Evolutionary conservation across 768 basidiomycete genomes (phyloP), one percentile per base, ranked within the genome.

Genomic region (Auriscalpium vulgare): DNA sequence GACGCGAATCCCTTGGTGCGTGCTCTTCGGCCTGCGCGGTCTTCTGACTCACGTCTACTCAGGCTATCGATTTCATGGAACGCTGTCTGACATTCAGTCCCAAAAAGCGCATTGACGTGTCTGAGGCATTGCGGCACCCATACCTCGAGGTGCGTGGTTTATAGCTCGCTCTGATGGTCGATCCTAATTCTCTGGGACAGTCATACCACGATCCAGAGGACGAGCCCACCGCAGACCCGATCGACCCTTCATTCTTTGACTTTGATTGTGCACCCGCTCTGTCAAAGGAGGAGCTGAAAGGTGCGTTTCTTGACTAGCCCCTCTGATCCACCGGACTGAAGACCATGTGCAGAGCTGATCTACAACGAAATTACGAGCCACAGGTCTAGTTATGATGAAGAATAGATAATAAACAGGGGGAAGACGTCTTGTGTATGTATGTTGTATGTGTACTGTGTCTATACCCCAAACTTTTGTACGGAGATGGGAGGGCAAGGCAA

Each of bases 131-230:
- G 53, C 80, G 81, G 58, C 95, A 98, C 72, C 91, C 93, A 0
- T 97, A 97, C 69, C 76, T 95, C 23, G 82, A 83, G 75, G 91
- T 88, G 54, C 37, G 77, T 67, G 7, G 59, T 11, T 35, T n/a
- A 29, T 29, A 29, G 29, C 29, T 29, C 29, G 29, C 29, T 29
- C 29, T 29, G 29, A 29, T 7, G 29, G 29, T 29, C 29, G 29
- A 5, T 29, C 4, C 29, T 29, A 29, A 29, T 29, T 4, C 29
- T 29, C 29, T 29, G 29, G 29, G 29, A 29, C 59, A 89, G 88
- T 84, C 90, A 0, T 93, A 94, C 63, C 92, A 95, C 59, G 94
- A 95, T 65, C 82, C 87, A 7, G 81, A 83, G 11, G 94, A 97
- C 66, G 94, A 97, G 66, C 94, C 95, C 0, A 79, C 81, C 1